Evolutionary conservation across 352 stramenopile genomes (phyloP).

Genomic region (Aphanomyces cochlioides): DNA sequence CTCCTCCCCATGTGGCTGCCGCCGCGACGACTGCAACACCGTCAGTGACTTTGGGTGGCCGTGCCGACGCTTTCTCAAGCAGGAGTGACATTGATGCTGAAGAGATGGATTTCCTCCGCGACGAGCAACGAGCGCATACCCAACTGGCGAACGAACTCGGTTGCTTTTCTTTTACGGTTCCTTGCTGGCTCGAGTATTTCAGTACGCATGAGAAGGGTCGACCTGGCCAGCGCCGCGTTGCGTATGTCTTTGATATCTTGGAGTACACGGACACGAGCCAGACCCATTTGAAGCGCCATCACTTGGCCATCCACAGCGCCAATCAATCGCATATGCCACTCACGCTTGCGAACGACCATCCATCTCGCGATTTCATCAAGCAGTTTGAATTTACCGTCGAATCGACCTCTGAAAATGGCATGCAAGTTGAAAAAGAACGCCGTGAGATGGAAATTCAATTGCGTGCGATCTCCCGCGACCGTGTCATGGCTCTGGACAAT

Average conservation of each 20-base stretch:
- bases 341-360: constrained; percentile 16
- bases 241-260: constrained; percentile 44
- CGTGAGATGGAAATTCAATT: neutral
- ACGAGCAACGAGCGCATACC: constrained; percentile 31
- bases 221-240: constrained; percentile 45
- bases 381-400: constrained; percentile 19
- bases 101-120: constrained; percentile 14
- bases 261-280: constrained; percentile 29
- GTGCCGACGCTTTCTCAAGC: constrained; percentile 23
- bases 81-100: neutral
- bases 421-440: constrained; percentile 9
- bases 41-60: neutral
- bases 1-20: constrained; percentile 26
- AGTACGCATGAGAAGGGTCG: constrained; percentile 33
- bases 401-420: neutral
- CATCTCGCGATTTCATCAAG: neutral
- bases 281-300: constrained; percentile 18
- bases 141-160: constrained; percentile 37
- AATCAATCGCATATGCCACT: constrained; percentile 8
- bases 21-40: constrained; percentile 26
- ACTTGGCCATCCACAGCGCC: constrained; percentile 15
- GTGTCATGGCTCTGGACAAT: neutral
- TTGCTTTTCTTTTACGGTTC: constrained; percentile 40
- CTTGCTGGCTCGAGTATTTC: constrained; percentile 58
- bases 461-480: neutral